A percentile compares a stretch with the other conserved stretches of the same genome.
These are phyloP conservation scores for Pseudocercospora crystallina DNA, from an alignment of 2,329 filamentous ascomycete species.

Conservation along the genomic window DNA sequence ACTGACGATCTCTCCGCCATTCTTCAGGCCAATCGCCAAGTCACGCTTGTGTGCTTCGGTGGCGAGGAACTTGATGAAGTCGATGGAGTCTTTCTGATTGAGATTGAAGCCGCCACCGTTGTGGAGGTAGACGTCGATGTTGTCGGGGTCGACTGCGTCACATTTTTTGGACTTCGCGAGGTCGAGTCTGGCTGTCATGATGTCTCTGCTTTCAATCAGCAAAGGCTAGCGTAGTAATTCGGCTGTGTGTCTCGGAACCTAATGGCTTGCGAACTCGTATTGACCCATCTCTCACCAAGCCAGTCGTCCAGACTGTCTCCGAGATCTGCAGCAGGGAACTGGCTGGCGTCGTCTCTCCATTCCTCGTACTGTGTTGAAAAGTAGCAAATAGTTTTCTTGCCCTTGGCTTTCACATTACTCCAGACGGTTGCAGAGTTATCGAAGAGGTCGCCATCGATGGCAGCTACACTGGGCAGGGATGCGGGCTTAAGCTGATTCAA, in stretches of 20 bases:
- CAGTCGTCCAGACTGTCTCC: constrained; percentile 63
- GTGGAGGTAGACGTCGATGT: constrained; percentile 28
- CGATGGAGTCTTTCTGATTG: constrained; percentile 56
- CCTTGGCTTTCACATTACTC: constrained; percentile 4
- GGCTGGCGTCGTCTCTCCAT: constrained; percentile 63
- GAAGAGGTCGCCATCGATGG: constrained; percentile 14
- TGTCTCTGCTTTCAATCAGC: too few relatives aligned
- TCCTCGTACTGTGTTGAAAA: constrained; percentile 70
- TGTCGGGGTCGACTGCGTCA: constrained; percentile 12
- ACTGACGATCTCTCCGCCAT: constrained; percentile 61
- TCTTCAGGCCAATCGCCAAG: constrained; percentile 68
- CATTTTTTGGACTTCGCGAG: constrained; percentile 47
- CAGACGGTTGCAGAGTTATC: constrained; percentile 7
- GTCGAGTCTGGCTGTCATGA: constrained; percentile 63
- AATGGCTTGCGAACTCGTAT: constrained; percentile 57
- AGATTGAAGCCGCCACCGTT: constrained; percentile 54
- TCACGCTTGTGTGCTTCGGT: constrained; percentile 54
- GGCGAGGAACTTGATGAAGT: constrained; percentile 63
- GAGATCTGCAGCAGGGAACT: constrained; percentile 57
- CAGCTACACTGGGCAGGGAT: background rate
- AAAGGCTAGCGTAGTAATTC: too few relatives aligned
- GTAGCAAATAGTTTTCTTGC: constrained; percentile 59
- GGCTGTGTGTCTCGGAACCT: too few relatives aligned
- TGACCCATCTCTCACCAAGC: constrained; percentile 67
- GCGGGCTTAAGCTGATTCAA: background rate